A percentile compares a stretch with the other conserved stretches of the same genome.
These are phyloP conservation scores for Mycosphaerella sp. DNA, from an alignment of 2,329 filamentous ascomycete species.

Conservation along the genomic window DNA sequence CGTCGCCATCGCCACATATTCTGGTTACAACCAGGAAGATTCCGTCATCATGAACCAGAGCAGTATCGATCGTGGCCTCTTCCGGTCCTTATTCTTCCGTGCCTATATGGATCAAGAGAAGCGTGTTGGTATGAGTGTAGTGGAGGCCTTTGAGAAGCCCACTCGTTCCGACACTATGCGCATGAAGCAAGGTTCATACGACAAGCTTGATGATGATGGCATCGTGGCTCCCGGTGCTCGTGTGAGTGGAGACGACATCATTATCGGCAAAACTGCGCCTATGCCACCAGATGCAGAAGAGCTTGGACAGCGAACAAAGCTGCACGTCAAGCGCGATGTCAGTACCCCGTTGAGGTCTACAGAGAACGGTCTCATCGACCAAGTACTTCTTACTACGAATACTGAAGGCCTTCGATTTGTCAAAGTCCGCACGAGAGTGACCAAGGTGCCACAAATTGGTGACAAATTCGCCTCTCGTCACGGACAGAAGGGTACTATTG, in stretches of 20 bases:
- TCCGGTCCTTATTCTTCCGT: constrained; percentile 96
- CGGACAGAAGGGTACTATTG: constrained; percentile 98
- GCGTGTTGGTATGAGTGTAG: constrained; percentile 83
- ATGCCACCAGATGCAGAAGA: constrained; percentile 90
- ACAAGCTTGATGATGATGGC: constrained; percentile 95
- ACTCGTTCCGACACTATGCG: constrained; percentile 80
- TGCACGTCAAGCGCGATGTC: constrained; percentile 89
- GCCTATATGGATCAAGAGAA: constrained; percentile 98
- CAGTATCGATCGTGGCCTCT: constrained; percentile 93
- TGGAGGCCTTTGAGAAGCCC: constrained; percentile 94
- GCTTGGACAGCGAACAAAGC: constrained; percentile 80
- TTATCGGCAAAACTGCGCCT: constrained; percentile 96
- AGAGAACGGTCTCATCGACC: constrained; percentile 93
- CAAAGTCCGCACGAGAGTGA: constrained; percentile 94
- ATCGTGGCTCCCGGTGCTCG: constrained; percentile 89
- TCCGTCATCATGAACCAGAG: constrained; percentile 99
- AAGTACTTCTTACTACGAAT: constrained; percentile 89
- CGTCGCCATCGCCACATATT: constrained; percentile 94
- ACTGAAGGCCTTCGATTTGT: constrained; percentile 91
- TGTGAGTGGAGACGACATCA: constrained; percentile 96
- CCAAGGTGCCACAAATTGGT: constrained; percentile 96
- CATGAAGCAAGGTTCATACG: constrained; percentile 62
- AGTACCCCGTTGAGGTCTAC: constrained; percentile 92
- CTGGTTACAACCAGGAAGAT: constrained; percentile 99
- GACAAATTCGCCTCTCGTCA: constrained; percentile 99